Evolutionary conservation across 805 yeast species (phyloP), one percentile per base, ranked within the genome.

Genomic region (Priceomyces melissophilus): DNA sequence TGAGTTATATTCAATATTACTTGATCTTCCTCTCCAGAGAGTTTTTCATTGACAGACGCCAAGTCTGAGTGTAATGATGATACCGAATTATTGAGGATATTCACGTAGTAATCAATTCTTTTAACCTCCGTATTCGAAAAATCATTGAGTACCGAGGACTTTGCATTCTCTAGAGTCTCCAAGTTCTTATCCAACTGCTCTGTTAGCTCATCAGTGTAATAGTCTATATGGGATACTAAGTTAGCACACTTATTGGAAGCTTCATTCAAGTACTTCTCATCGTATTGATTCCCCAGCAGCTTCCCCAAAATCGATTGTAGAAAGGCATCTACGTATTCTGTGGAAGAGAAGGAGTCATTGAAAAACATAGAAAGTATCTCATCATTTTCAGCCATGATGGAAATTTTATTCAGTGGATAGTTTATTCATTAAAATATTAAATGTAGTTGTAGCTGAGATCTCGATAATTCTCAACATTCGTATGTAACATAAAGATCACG

Each of bases 341-440:
- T 75, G 1, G 88, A 84, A 12, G 75, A 78, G 53, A 83, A 84
- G 17, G 75, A 78, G 14, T 73, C 76, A 46, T 83, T 87, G 45
- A 82, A 80, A 64, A 84, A 84, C 80, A 84, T 82, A 10, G 78
- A 62, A 3, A 83, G 58, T 1, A 82, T 69, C 11, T 77, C 76
- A 40, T 54, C 56, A 10, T 26, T 23, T 7, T 35, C 38, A 13
- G 30, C 27, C 38, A 35, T 35, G n/a, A 9, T 26, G 30, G 30
- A 6, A 12, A 8, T 3, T 10, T 26, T 25, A 26, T 35, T 20
- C n/a, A n/a, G n/a, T n/a, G n/a, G n/a, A n/a, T n/a, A n/a, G n/a
- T n/a, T n/a, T n/a, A n/a, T n/a, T 20, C 25, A 20, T 20, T 8
- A 20, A 20, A 20, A 20, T 20, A 20, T 20, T 5, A 20, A n/a